Evolutionary conservation across 352 stramenopile genomes (phyloP).

Genomic region (Pythium brassicae): DNA sequence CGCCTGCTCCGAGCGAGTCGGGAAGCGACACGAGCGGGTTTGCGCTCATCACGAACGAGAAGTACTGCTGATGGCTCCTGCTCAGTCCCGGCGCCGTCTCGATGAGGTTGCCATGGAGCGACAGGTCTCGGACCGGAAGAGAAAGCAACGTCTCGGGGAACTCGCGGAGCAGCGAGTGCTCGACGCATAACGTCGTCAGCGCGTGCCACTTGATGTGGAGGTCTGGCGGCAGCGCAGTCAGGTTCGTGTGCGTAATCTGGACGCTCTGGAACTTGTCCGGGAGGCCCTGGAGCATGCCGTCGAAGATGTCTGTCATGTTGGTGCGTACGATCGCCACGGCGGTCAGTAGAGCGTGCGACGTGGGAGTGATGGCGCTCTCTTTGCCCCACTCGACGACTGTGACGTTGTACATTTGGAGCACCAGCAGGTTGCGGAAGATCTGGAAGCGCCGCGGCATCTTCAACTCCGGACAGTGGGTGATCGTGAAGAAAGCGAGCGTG

Average conservation of each 20-base stretch:
- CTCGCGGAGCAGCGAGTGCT: conserved; percentile 6
- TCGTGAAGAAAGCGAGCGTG: conserved; percentile 9
- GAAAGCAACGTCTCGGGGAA: conserved; percentile 1
- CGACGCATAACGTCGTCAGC: background rate
- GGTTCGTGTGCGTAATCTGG: conserved; percentile 7
- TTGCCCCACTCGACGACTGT: conserved; percentile 15
- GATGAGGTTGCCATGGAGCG: conserved; percentile 10
- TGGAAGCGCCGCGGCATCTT: conserved; percentile 11
- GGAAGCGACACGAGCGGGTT: conserved; percentile 1
- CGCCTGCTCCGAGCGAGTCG: background rate
- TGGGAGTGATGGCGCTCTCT: background rate
- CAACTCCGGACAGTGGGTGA: conserved; percentile 21
- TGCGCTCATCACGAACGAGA: background rate
- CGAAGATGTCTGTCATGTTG: conserved; percentile 7
- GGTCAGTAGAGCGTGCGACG: background rate
- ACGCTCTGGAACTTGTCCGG: conserved; percentile 1
- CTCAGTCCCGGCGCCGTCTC: background rate
- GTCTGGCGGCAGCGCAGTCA: conserved; percentile 8
- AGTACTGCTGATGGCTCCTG: conserved; percentile 4
- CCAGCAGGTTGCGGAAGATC: conserved; percentile 20
- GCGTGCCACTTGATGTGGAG: conserved; percentile 7
- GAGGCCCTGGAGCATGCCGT: conserved; percentile 5
- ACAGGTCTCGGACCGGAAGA: background rate
- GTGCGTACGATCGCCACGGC: background rate
- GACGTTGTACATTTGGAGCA: conserved; percentile 25